Evolutionary conservation across 148 eudicot genomes (phyloP), one percentile per base, ranked within the genome.

Genomic region (Persicaria tinctoria): DNA sequence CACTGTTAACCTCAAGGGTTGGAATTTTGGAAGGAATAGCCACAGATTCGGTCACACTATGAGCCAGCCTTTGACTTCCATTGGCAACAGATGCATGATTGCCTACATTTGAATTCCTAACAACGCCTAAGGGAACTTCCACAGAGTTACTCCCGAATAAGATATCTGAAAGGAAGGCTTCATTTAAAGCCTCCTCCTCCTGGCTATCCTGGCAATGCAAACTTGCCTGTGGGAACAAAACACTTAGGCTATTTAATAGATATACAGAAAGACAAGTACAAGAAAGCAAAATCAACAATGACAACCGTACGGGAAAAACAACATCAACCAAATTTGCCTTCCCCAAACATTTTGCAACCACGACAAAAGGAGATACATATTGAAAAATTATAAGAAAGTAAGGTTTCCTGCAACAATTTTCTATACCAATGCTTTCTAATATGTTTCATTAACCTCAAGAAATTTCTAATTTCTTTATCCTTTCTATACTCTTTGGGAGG

Each of bases 1-100:
- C 83, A 70, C 76, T 83, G 72, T 76, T 83, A 72, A 86, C 66
- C 73, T 86, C 89, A 49, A 74, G 79, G 23, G 75, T 66, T 60
- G 71, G 66, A 20, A 50, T 72, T 80, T 76, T 80, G 57, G 86
- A 88, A 73, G 80, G 73, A 66, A 57, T 46, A 16, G 76, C 80
- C 12, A 56, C 11, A 49, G 38, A 71, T 70, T 83, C 84, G 62
- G 80, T 71, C 27, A 51, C 78, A 63, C 50, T 48, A 7, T 27
- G 74, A 79, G 53, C 47, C 46, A 38, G 51, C 32, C 71, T 48
- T 72, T 78, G 83, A 10, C 5, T 74, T 63, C 78, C 87, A 75
- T 83, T 71, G 4, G 60, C 63, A 73, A 76, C 62, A 66, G 70
- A 54, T 49, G 64, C 76, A 73, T 66, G 78, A 49, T 83, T 81